These are phyloP conservation scores for Rhizophlyctis rosea DNA, from an alignment of 192 early-diverging fungal genomes.

Conservation along the genomic window DNA sequence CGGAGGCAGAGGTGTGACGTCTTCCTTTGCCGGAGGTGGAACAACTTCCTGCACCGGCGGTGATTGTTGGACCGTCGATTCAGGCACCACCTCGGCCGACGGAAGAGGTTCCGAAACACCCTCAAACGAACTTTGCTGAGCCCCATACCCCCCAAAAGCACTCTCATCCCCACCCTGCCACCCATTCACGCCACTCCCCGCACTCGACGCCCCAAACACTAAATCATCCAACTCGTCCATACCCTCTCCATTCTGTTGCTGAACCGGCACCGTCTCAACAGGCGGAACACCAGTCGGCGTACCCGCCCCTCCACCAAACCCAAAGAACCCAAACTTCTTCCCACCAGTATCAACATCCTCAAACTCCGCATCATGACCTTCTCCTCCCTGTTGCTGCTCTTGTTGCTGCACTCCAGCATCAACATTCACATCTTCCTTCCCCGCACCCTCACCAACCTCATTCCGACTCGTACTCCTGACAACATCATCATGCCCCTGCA, in stretches of 20 bases:
- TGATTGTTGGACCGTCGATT: no score
- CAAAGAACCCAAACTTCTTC: constrained; percentile 1
- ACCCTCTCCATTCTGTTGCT: neutral
- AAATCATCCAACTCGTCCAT: constrained; percentile 20
- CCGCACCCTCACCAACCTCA: neutral
- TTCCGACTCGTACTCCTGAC: no score
- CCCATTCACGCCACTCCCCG: no score
- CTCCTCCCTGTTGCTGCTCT: neutral
- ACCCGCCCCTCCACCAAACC: neutral
- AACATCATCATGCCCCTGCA: no score
- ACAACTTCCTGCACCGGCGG: no score
- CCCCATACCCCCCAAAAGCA: no score
- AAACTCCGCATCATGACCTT: constrained; percentile 4
- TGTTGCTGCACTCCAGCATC: neutral
- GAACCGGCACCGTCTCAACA: neutral
- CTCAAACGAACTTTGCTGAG: no score
- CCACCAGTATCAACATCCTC: constrained; percentile 5
- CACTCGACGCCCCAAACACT: constrained; percentile 11
- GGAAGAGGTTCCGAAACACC: no score
- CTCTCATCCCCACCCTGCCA: no score
- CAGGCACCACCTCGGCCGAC: no score
- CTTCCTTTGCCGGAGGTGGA: no score
- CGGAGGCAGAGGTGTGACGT: no score
- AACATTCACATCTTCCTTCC: neutral
- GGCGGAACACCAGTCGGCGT: neutral